Evolutionary conservation across 2,329 filamentous ascomycete genomes (phyloP), one percentile per base, ranked within the genome.

Genomic region (Sclerotiophoma versabilis): DNA sequence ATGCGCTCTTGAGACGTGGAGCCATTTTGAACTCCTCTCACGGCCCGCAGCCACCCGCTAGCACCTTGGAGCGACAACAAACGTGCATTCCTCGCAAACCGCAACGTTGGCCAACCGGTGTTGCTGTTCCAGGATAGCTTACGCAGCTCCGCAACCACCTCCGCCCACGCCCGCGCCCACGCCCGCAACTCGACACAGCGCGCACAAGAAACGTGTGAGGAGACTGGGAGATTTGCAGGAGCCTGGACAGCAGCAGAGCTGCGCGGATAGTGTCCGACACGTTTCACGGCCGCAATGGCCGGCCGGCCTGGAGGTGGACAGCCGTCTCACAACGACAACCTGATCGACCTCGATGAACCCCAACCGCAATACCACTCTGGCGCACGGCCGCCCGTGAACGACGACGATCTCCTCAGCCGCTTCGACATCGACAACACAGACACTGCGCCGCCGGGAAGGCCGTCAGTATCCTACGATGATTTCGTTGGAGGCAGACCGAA

Each of bases 391-490:
- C 85, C 89, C n/a, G 80, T 90, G 57, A 88, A 88, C 74, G 92
- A 96, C 74, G 89, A 96, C 63, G 87, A 93, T 62, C 81, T 96
- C 41, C 79, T 93, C 70, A 84, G 87, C 72, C 86, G 86, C 62
- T 93, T 91, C 77, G 84, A 89, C 69, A 86, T 89, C 70, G 83
- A 90, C 68, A 82, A 86, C 62, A 80, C 82, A 59, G 85, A 90
- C 62, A 80, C 83, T 61, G 77, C 87, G 64, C 79, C 83, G 39
- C 84, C 84, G 58, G 78, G 86, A 52, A 89, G 93, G 63, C 91
- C 92, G 46, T 97, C 93, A 22, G 87, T 93, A 46, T 96, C 92
- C 54, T 97, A 97, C 77, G 93, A 97, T 81, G 90, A 95, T 68
- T 98, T 97, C 74, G 88, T 98, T 59, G 93, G 81, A 43, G 79